Base-by-base conservation (phyloP, 805 yeast genomes). In the Cyberlindnera euphorbiae region DNA sequence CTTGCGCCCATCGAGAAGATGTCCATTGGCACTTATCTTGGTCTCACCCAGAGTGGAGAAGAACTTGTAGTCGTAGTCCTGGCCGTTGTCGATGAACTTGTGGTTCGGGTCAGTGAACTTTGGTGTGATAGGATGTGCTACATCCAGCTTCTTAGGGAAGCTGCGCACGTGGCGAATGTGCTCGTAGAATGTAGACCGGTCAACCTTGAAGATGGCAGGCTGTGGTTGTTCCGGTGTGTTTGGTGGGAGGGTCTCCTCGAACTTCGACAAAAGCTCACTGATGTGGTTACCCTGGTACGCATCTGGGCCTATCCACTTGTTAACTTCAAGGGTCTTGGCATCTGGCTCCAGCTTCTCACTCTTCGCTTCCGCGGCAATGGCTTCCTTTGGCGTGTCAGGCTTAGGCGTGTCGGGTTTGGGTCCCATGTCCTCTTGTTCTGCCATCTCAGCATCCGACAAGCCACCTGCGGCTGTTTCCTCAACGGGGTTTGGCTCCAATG, bases 11-110 rank as follows among this genome's bases (percentile, higher is more conserved):
- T 62, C 68, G 12, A 49, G 30, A 10, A 69, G 42, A 28, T 47
- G 45, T 0, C 77, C 77, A 34, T 58, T 56, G 9, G 45, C 45
- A 7, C 64, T 53, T 4, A 73, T 53, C 38, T 73, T 72, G 17
- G 49, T 39, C 35, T 73, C 78, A 15, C 79, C 79, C 15, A 48
- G 48, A n/a, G 57, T 52, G 41, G 73, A 77, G 18, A 46, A 42
- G 22, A 49, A 49, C 4, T 48, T 40, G 7, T 46, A 45, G 26
- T 52, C 52, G 35, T 53, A 64, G 35, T 62, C 69, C 36, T 56
- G 63, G 14, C 56, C 58, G 3, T 38, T 48, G 3, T 51, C 47
- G 22, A 41, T 49, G 10, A 52, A 8, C n/a, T 49, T 17, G n/a
- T 27, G 32, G 8, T 44, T 48, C 2, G 35, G 26, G 14, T 44